These are phyloP conservation scores for Dysphania ambrosioides DNA, from an alignment of 148 eudicot genomes.

Conservation along the genomic window DNA sequence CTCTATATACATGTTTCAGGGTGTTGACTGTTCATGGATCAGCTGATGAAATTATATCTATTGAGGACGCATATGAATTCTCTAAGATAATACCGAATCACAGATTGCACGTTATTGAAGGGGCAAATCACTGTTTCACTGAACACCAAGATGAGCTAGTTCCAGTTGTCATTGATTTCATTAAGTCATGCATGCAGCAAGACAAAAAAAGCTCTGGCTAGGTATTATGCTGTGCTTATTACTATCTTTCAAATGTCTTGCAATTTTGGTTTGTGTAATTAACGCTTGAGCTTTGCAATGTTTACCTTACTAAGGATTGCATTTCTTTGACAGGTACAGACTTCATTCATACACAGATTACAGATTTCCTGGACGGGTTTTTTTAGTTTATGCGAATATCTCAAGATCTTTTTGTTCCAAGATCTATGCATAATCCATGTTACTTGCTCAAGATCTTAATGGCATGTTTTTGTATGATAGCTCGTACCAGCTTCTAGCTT, in stretches of 20 bases:
- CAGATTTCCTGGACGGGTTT: too few relatives aligned
- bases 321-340: too few relatives aligned
- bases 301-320: too few relatives aligned
- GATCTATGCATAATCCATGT: too few relatives aligned
- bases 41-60: conserved; percentile 56
- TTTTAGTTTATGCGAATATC: too few relatives aligned
- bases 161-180: conserved; percentile 56
- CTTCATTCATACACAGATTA: too few relatives aligned
- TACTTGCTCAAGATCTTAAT: too few relatives aligned
- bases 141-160: conserved; percentile 50
- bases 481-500: too few relatives aligned
- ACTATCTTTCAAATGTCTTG: neutral
- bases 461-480: too few relatives aligned
- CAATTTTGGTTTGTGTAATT: too few relatives aligned
- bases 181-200: conserved; percentile 46
- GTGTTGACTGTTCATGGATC: conserved; percentile 87
- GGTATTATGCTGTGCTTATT: conserved; percentile 12
- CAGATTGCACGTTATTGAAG: conserved; percentile 54
- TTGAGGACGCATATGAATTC: conserved; percentile 69
- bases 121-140: conserved; percentile 62
- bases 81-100: conserved; percentile 72
- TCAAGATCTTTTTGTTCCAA: too few relatives aligned
- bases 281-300: too few relatives aligned
- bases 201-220: conserved; percentile 21
- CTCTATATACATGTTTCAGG: conserved; percentile 32